Evolutionary conservation across 2,329 filamentous ascomycete species (phyloP).

Genomic region (Alternaria sp.): DNA sequence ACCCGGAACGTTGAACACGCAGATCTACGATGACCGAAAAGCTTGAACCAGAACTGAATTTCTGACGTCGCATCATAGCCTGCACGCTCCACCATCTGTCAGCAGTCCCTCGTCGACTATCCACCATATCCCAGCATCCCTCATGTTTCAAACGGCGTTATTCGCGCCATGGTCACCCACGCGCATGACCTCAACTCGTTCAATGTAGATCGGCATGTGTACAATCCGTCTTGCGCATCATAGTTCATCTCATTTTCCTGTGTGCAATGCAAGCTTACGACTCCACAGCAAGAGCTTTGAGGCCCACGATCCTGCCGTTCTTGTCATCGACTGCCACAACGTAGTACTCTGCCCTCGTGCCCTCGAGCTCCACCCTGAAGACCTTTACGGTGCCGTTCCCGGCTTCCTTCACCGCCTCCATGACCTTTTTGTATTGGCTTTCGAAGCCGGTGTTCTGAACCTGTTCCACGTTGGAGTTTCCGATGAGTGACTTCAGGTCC

Average conservation of each 20-base stretch:
- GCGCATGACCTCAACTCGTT: background rate
- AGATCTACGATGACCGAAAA: background rate
- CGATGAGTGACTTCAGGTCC: slow-evolving; percentile 74
- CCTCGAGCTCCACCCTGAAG: slow-evolving; percentile 72
- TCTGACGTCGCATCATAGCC: background rate
- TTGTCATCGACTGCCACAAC: slow-evolving; percentile 70
- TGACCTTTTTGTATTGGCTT: slow-evolving; percentile 72
- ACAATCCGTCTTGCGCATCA: background rate
- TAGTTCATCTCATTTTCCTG: background rate
- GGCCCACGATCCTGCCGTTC: slow-evolving; percentile 73
- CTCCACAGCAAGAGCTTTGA: slow-evolving; percentile 81
- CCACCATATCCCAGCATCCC: slow-evolving; percentile 8
- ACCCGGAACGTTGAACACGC: background rate
- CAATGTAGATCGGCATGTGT: slow-evolving; percentile 2
- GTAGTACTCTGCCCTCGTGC: slow-evolving; percentile 79
- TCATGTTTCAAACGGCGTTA: slow-evolving; percentile 15
- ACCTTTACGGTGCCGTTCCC: slow-evolving; percentile 75
- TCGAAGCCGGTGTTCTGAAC: slow-evolving; percentile 75
- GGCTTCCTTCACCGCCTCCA: slow-evolving; percentile 74
- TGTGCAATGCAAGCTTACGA: slow-evolving; percentile 30
- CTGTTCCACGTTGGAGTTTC: slow-evolving; percentile 68
- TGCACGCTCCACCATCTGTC: slow-evolving; percentile 8
- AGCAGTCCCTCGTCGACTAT: slow-evolving; percentile 4
- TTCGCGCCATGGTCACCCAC: slow-evolving; percentile 8
- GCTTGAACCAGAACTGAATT: background rate